Base-by-base conservation (phyloP, 768 basidiomycete genomes). In the Lentinula lateritia region DNA sequence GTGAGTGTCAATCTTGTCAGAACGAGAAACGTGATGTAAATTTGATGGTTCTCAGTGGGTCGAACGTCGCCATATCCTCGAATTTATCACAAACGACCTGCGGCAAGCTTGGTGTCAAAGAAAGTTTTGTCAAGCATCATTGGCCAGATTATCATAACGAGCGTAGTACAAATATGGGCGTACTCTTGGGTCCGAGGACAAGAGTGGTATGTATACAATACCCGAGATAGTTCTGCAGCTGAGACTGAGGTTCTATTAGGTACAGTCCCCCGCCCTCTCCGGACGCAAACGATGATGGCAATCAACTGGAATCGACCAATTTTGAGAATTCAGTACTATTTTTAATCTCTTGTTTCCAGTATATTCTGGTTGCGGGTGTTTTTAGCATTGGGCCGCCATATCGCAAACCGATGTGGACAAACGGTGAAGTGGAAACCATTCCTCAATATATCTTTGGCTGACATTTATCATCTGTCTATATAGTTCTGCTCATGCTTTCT, bases 301-400 rank as follows among this genome's bases (percentile, higher is more conserved):
- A 88, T 72, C 85, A 92, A 66, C 79, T 98, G 48, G 84, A 93
- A 62, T 88, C 93, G 20, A 84, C 76, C 45, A 98, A 95, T 71
- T 95, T 83, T 68, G 97, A 98, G 73, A 98, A 99, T 71, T 87
- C 97, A 5, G 86, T 83, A 34, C 74, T 99, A 61, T 99, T 99
- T 77, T 74, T 98, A 65, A 79, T 98, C 48, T 98, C 97, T 9
- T 97, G 94, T 64, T 98, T 98, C 86, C 97, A 99, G 75, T 99
- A 99, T 73, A 93, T 98, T 68, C 79, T 98, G 53, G 92, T 97
- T 7, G 97, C 96, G 12, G 96, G 89, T 0, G 94, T 98, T 0
- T 99, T 98, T 76, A 96, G 93, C 71, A 97, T 98, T 66, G 97
- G 97, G 0, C 95, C 95, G 3, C 97, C 97, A 4, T 99, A 96